A percentile compares a stretch with the other conserved stretches of the same genome.
Evolutionary conservation across 2,329 filamentous ascomycete species (phyloP).

Genomic region (Beauveria caledonica): DNA sequence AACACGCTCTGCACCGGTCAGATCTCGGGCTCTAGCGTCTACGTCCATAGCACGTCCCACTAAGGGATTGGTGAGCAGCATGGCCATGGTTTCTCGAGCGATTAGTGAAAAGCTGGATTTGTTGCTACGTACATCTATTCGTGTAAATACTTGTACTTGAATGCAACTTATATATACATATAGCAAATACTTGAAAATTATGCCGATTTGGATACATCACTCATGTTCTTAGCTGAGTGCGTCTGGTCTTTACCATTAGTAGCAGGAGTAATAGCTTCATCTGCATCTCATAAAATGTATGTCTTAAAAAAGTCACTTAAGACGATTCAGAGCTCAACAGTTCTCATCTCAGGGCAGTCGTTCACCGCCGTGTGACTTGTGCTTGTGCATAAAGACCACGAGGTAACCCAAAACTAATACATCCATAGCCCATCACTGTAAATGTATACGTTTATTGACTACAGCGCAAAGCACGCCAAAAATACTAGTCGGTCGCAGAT

Average conservation of each 20-base stretch:
- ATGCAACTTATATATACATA: background rate
- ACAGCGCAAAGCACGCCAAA: constrained; percentile 8
- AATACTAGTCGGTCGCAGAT: constrained; percentile 3
- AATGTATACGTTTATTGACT: constrained; percentile 8
- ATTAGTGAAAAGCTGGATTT: too few relatives aligned
- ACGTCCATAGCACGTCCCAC: background rate
- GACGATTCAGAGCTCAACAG: too few relatives aligned
- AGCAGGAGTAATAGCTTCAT: background rate
- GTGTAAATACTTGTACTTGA: background rate
- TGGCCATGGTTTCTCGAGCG: too few relatives aligned
- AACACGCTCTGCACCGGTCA: background rate
- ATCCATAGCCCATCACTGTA: background rate
- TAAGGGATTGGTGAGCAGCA: background rate
- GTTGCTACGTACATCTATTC: too few relatives aligned
- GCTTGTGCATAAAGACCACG: too few relatives aligned
- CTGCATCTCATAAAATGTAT: background rate
- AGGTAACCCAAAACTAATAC: too few relatives aligned
- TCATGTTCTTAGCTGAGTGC: too few relatives aligned
- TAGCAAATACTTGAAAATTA: background rate
- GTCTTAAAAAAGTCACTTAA: background rate
- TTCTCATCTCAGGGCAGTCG: too few relatives aligned
- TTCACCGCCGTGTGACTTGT: too few relatives aligned
- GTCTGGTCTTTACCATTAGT: too few relatives aligned
- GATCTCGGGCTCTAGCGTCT: background rate
- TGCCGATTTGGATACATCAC: background rate